Evolutionary conservation across 192 early-diverging fungal genomes (phyloP).

Genomic region (Paraglomus occultum): DNA sequence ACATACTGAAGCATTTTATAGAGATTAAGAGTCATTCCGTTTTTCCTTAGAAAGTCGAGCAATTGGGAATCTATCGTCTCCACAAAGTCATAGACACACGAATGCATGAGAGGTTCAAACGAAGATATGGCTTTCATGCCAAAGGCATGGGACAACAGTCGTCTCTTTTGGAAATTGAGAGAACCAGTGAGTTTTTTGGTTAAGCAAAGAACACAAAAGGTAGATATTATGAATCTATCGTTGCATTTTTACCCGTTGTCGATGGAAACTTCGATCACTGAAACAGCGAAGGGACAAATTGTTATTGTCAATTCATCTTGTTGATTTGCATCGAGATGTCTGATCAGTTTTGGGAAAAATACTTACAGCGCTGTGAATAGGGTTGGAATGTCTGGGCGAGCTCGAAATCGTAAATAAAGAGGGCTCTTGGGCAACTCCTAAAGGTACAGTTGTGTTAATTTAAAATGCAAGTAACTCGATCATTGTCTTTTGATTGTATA

Average conservation of each 20-base stretch:
- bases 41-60: neutral
- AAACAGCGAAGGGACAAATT: neutral
- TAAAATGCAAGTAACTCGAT: neutral
- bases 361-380: conserved; percentile 12
- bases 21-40: neutral
- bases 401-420: neutral
- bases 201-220: neutral
- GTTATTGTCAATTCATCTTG: no score
- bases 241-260: conserved; percentile 8
- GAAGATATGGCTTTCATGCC: conserved; percentile 47
- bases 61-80: conserved; percentile 33
- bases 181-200: neutral
- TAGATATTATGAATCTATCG: neutral
- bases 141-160: conserved; percentile 53
- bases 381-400: neutral
- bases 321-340: no score
- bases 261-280: conserved; percentile 10
- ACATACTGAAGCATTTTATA: neutral
- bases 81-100: conserved; percentile 33
- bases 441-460: neutral
- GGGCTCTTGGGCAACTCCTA: conserved; percentile 1
- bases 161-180: conserved; percentile 35
- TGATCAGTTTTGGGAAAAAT: neutral
- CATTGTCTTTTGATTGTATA: neutral
- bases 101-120: conserved; percentile 43